Evolutionary conservation across 2,329 filamentous ascomycete species (phyloP), one percentile per base, ranked within the genome.

Genomic region (Fusarium penzigii): DNA sequence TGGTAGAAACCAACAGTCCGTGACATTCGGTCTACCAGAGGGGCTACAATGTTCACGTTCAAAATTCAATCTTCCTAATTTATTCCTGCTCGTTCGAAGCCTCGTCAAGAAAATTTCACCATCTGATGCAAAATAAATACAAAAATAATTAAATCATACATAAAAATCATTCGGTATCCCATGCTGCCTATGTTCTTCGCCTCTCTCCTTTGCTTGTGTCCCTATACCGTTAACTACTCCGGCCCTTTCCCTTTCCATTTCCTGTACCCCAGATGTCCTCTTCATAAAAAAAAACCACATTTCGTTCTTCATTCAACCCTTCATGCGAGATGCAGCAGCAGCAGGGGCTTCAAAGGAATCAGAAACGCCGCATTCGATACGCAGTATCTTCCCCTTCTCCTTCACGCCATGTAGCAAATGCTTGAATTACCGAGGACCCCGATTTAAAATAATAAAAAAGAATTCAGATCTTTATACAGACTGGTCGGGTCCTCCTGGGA

Each of bases 361-460:
- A 56, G 45, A 59, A 61, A 61, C 60, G 65, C 59, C 62, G 57
- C 57, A 25, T 17, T 52, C 42, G 32, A 36, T 52, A 49, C 53
- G 55, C 49, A 60, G 46, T 52, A 50, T 43, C 58, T 51, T 56
- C 34, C 58, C 41, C 38, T 16, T 5, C 29, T 49, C 52, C 50
- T 56, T 63, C 52, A 56, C 63, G 63, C 63, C 63, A 49, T 25
- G 20, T 63, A 49, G 51, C 59, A 65, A 65, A 25, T 65, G 59
- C 61, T 56, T 51, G 48, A 51, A 59, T 54, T 61, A 46, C 57
- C 47, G 55, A 25, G 7, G 40, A 43, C 53, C 32, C 52, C 51
- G 52, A 42, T 44, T 25, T 49, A 49, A 48, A 49, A 60, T 58
- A 57, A 46, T 58, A 50, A 42, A 46, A 54, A 49, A 52, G 47